phyloP scores from a whole-genome alignment of 2,329 filamentous ascomycete genomes.

The Colletotrichum eleusines region DNA sequence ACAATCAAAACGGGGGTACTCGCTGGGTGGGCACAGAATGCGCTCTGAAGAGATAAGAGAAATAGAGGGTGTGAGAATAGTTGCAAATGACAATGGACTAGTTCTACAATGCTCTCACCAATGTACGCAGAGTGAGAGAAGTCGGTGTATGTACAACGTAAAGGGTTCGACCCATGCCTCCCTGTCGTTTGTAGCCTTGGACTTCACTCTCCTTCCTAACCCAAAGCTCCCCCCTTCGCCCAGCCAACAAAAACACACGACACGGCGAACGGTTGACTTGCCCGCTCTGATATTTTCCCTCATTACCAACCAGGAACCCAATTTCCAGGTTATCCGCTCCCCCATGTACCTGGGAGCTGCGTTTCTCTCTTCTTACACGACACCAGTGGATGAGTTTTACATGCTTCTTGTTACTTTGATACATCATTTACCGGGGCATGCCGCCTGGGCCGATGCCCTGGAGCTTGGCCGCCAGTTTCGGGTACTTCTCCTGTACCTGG shows the following conservation, averaged over 20 bases:
- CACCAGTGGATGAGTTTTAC: slow-evolving; percentile 27
- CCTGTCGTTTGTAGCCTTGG: slow-evolving; percentile 31
- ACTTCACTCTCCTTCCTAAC: slow-evolving; percentile 22
- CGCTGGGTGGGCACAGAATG: too few relatives aligned
- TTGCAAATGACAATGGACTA: slow-evolving; percentile 35
- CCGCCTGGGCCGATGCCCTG: slow-evolving; percentile 62
- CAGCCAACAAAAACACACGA: slow-evolving; percentile 31
- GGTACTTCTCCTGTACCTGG: slow-evolving; percentile 89
- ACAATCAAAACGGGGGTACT: not conserved
- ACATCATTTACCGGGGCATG: slow-evolving; percentile 40
- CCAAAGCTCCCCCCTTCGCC: slow-evolving; percentile 29
- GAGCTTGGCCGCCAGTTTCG: slow-evolving; percentile 80
- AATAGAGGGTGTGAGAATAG: not conserved
- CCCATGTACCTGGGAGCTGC: slow-evolving; percentile 27
- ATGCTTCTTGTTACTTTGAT: slow-evolving; percentile 6
- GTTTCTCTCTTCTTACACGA: slow-evolving; percentile 38
- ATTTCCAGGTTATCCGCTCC: slow-evolving; percentile 19
- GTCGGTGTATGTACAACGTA: slow-evolving; percentile 40
- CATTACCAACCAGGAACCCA: slow-evolving; percentile 27
- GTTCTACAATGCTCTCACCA: slow-evolving; percentile 41
- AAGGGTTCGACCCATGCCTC: slow-evolving; percentile 29
- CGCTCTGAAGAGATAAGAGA: not conserved
- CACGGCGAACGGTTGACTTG: slow-evolving; percentile 22
- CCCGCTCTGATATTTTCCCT: slow-evolving; percentile 36
- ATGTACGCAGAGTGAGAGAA: slow-evolving; percentile 40